A percentile compares a stretch with the other conserved stretches of the same genome.
These are phyloP conservation scores for Tilletia setariae DNA, from an alignment of 1,284 basidiomycete genomes.

Conservation along the genomic window DNA sequence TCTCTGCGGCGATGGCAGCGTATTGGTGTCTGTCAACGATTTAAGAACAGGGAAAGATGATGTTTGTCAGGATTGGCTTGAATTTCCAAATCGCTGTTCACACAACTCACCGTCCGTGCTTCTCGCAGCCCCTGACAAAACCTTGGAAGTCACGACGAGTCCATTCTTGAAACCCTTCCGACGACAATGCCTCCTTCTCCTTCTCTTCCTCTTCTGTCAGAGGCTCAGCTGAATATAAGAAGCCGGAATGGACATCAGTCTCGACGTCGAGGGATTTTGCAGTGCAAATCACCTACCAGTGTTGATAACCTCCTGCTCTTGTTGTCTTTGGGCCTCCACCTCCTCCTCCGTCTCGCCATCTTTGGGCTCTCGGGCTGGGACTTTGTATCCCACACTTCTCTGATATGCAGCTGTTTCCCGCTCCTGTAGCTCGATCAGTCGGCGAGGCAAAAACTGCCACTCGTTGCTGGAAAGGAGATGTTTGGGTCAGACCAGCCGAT, in stretches of 20 bases:
- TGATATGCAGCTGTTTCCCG: constrained; percentile 62
- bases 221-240: constrained; percentile 30
- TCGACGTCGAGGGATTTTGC: background rate
- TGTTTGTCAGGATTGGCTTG: background rate
- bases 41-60: constrained; percentile 53
- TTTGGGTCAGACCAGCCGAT: background rate
- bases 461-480: constrained; percentile 67
- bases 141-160: constrained; percentile 88
- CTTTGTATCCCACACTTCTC: constrained; percentile 72
- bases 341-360: constrained; percentile 51
- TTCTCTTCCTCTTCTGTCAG: constrained; percentile 68
- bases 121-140: constrained; percentile 79
- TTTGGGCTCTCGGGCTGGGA: constrained; percentile 68
- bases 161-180: constrained; percentile 45
- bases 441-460: constrained; percentile 92
- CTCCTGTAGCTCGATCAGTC: constrained; percentile 79
- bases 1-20: constrained; percentile 76
- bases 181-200: constrained; percentile 63
- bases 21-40: constrained; percentile 60
- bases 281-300: constrained; percentile 32
- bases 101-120: constrained; percentile 66
- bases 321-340: constrained; percentile 61
- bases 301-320: constrained; percentile 76
- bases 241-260: background rate
- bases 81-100: constrained; percentile 18